A percentile compares a stretch with the other conserved stretches of the same genome.
phyloP scores from a whole-genome alignment of 371 early-diverging fungal genomes.

The Mucor racemosus region DNA sequence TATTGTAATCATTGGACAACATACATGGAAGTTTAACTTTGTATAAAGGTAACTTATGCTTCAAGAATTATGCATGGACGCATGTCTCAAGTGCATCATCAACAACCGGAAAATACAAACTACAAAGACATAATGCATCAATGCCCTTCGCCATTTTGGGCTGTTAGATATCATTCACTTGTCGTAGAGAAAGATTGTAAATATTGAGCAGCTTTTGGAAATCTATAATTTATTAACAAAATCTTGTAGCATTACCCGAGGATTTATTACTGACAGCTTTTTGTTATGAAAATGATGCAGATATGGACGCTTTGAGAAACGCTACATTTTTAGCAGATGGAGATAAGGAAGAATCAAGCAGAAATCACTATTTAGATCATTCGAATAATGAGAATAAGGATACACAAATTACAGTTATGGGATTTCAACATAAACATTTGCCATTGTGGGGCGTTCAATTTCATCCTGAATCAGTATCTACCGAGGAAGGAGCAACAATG shows the following conservation, averaged over 20 bases:
- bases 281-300: conserved; percentile 54
- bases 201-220: neutral
- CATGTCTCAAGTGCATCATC: conserved; percentile 61
- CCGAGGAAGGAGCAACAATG: conserved; percentile 75
- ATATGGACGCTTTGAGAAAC: conserved; percentile 42
- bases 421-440: conserved; percentile 67
- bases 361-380: conserved; percentile 37
- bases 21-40: too few species aligned
- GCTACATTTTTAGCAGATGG: conserved; percentile 40
- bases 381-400: neutral
- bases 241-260: conserved; percentile 59
- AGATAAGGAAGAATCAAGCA: neutral
- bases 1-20: too few species aligned
- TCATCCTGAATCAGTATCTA: conserved; percentile 95
- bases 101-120: neutral
- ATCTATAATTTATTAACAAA: neutral
- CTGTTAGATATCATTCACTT: conserved; percentile 92
- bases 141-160: conserved; percentile 71
- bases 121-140: conserved; percentile 58
- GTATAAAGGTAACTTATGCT: conserved; percentile 62
- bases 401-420: conserved; percentile 73
- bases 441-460: conserved; percentile 95
- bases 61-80: conserved; percentile 87
- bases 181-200: conserved; percentile 65
- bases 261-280: conserved; percentile 61